A percentile compares a stretch with the other conserved stretches of the same genome.
Evolutionary conservation across 2,329 filamentous ascomycete species (phyloP).

Genomic region (Onygenales sp.): DNA sequence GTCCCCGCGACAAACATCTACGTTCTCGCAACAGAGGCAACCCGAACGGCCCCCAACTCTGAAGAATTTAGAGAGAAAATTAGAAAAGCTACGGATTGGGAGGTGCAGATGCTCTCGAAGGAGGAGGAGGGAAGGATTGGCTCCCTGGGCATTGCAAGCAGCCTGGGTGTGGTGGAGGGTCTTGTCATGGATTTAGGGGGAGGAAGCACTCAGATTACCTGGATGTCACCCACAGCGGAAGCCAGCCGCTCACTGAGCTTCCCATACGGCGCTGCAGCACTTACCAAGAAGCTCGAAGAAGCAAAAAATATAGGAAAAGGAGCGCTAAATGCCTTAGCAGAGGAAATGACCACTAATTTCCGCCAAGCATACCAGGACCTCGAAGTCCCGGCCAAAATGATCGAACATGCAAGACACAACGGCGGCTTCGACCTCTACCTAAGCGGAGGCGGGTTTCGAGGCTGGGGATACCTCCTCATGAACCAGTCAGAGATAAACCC

Average conservation of each 20-base stretch:
- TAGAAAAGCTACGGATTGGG: constrained; percentile 52
- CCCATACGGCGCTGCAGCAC: constrained; percentile 60
- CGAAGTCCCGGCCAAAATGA: constrained; percentile 45
- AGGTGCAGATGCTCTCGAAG: constrained; percentile 64
- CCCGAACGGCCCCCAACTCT: constrained; percentile 68
- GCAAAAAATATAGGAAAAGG: constrained; percentile 34
- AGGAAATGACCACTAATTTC: constrained; percentile 51
- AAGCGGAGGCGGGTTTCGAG: constrained; percentile 81
- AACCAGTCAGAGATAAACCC: constrained; percentile 61
- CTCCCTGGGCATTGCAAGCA: constrained; percentile 71
- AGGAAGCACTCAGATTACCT: constrained; percentile 60
- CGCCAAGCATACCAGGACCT: constrained; percentile 50
- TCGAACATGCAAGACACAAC: constrained; percentile 32
- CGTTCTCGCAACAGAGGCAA: constrained; percentile 82
- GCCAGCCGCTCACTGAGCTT: constrained; percentile 52
- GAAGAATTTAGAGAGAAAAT: constrained; percentile 59
- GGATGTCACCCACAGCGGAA: constrained; percentile 49
- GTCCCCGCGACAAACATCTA: constrained; percentile 57
- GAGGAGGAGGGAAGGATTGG: constrained; percentile 75
- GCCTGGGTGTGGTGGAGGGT: constrained; percentile 59
- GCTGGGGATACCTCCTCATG: constrained; percentile 86
- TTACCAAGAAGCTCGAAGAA: constrained; percentile 46
- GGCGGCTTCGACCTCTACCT: constrained; percentile 65
- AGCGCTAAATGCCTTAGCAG: constrained; percentile 40
- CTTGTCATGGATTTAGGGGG: constrained; percentile 83